Evolutionary conservation across 2,329 filamentous ascomycete genomes (phyloP).

Genomic region (Nannizziopsis barbatae): DNA sequence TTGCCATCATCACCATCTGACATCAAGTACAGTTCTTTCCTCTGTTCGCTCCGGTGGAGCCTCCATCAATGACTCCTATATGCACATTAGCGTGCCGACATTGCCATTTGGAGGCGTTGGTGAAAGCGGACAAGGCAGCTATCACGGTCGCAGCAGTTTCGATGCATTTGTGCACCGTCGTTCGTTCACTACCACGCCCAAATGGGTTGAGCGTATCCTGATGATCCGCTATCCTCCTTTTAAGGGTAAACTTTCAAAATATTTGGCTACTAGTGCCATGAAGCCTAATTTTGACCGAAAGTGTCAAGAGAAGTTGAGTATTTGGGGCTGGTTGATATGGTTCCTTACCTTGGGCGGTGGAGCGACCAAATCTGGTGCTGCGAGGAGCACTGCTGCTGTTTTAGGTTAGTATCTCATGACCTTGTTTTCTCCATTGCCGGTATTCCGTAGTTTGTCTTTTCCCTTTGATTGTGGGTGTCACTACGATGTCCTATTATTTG

Average conservation of each 20-base stretch:
- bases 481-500: too few species aligned
- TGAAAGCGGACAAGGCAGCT: conserved; percentile 62
- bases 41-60: conserved; percentile 58
- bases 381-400: conserved; percentile 28
- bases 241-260: conserved; percentile 44
- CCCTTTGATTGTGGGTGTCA: background rate
- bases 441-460: background rate
- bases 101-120: conserved; percentile 77
- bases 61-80: conserved; percentile 48
- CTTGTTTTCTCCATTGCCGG: too few species aligned
- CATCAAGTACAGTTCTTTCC: conserved; percentile 42
- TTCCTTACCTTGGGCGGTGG: conserved; percentile 34
- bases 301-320: conserved; percentile 32
- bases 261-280: conserved; percentile 40
- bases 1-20: background rate
- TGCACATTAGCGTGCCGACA: conserved; percentile 59
- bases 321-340: conserved; percentile 31
- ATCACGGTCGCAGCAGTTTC: conserved; percentile 62
- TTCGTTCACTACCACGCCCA: conserved; percentile 47
- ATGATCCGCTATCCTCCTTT: conserved; percentile 52
- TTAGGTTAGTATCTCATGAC: conserved; percentile 29
- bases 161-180: conserved; percentile 53
- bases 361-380: conserved; percentile 27
- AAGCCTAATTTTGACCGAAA: conserved; percentile 52
- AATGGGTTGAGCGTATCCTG: conserved; percentile 50